Evolutionary conservation across 1,284 basidiomycete species (phyloP).

Genomic region (Malassezia equina): DNA sequence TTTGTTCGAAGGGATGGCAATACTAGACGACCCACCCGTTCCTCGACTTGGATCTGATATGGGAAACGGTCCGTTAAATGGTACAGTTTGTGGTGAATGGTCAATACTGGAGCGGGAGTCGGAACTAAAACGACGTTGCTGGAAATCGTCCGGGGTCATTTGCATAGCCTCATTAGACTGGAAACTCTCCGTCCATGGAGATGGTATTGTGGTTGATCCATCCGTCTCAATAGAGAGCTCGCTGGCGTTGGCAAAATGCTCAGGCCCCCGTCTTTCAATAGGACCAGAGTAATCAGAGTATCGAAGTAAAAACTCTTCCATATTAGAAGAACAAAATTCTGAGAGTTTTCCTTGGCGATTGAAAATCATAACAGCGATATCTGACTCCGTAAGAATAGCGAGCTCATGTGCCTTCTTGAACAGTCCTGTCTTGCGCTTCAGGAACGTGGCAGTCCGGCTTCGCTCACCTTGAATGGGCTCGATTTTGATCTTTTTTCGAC

Average conservation of each 20-base stretch:
- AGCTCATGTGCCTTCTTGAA: conserved; percentile 86
- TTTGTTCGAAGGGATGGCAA: background rate
- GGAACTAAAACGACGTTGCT: background rate
- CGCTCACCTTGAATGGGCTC: conserved; percentile 78
- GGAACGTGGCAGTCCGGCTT: conserved; percentile 78
- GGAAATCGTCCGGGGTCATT: background rate
- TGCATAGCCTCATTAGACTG: background rate
- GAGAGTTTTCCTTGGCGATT: conserved; percentile 49
- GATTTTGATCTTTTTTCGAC: conserved; percentile 78
- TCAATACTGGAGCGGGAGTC: background rate
- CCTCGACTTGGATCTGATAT: background rate
- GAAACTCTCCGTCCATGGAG: background rate
- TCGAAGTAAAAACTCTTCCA: conserved; percentile 29
- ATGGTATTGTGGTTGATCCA: background rate
- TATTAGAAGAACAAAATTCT: conserved; percentile 40
- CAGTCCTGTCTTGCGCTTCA: conserved; percentile 80
- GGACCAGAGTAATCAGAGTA: conserved; percentile 27
- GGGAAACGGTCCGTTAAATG: background rate
- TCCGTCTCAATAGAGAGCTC: background rate
- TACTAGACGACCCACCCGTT: background rate
- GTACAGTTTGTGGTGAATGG: background rate
- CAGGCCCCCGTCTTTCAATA: conserved; percentile 6
- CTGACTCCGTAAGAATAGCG: conserved; percentile 63
- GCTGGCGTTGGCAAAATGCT: conserved; percentile 2
- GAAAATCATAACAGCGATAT: conserved; percentile 62